Conservation (phyloP, 805 yeast genomes). For the Candida vartiovaarae region DNA sequence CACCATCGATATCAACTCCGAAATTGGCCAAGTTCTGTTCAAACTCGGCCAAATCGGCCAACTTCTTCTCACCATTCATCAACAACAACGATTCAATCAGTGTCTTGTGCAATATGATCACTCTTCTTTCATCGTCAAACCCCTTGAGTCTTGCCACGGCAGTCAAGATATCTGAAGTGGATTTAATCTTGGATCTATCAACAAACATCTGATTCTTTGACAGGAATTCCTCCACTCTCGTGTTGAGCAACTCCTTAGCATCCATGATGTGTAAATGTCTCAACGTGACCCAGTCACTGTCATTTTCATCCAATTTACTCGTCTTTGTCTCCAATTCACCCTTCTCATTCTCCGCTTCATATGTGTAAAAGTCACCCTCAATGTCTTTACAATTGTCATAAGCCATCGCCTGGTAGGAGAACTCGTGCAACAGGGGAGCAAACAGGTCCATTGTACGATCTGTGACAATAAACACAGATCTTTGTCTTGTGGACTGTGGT, state of each 20-base stretch:
- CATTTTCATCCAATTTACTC: conserved; percentile 51
- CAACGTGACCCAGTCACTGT: conserved; percentile 64
- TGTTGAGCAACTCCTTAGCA: conserved; percentile 54
- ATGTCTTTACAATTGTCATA: conserved; percentile 54
- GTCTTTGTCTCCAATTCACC: conserved; percentile 36
- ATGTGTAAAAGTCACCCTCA: conserved; percentile 38
- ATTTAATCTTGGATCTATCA: conserved; percentile 55
- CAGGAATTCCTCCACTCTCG: conserved; percentile 56
- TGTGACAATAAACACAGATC: conserved; percentile 66
- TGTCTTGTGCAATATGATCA: conserved; percentile 51
- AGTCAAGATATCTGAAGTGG: conserved; percentile 65
- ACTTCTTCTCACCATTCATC: conserved; percentile 46
- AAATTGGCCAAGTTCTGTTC: conserved; percentile 78
- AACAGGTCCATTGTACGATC: conserved; percentile 81
- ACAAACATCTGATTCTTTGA: conserved; percentile 70
- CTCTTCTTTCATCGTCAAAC: conserved; percentile 60
- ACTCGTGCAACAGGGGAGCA: conserved; percentile 84
- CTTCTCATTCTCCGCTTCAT: conserved; percentile 47
- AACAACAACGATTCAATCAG: conserved; percentile 60
- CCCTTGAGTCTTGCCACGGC: conserved; percentile 67
- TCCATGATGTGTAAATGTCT: conserved; percentile 73
- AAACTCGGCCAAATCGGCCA: conserved; percentile 71
- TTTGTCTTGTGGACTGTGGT: conserved; percentile 49
- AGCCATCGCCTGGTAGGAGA: conserved; percentile 87
- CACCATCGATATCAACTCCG: conserved; percentile 65